Conservation (phyloP, 495 filamentous ascomycete species). For the Daldinia childiae region DNA sequence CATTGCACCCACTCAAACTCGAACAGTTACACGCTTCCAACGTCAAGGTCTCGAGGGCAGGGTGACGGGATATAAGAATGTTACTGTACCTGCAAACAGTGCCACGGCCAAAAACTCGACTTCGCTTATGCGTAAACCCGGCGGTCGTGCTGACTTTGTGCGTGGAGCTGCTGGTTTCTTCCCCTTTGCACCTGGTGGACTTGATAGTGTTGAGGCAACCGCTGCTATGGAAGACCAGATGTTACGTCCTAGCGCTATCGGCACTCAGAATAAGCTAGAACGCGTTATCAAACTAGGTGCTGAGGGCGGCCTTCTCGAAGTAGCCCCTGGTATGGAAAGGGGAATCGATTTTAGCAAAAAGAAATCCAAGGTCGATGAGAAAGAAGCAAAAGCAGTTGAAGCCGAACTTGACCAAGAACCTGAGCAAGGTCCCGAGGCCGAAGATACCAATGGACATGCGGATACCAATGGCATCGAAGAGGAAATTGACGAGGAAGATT, state of each 20-base stretch:
- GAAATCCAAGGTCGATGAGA: slow-evolving; percentile 62
- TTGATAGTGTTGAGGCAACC: slow-evolving; percentile 86
- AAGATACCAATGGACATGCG: slow-evolving; percentile 57
- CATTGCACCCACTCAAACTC: slow-evolving; percentile 88
- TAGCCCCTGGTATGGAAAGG: slow-evolving; percentile 82
- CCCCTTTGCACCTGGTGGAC: slow-evolving; percentile 91
- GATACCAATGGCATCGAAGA: slow-evolving; percentile 50
- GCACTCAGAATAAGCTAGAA: slow-evolving; percentile 67
- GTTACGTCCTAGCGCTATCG: slow-evolving; percentile 48
- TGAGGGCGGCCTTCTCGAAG: slow-evolving; percentile 80
- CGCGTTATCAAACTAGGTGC: slow-evolving; percentile 81
- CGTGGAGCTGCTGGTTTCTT: slow-evolving; percentile 96
- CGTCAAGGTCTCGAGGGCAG: slow-evolving; percentile 92
- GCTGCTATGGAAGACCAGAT: slow-evolving; percentile 77
- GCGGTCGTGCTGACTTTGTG: slow-evolving; percentile 89
- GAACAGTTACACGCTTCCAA: slow-evolving; percentile 90
- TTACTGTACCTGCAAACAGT: slow-evolving; percentile 89
- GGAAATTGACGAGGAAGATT: slow-evolving; percentile 54
- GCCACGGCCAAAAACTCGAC: slow-evolving; percentile 97
- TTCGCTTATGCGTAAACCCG: slow-evolving; percentile 86
- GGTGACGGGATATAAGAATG: slow-evolving; percentile 93
- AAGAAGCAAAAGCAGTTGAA: slow-evolving; percentile 75
- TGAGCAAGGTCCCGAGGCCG: slow-evolving; percentile 50
- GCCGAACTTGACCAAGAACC: slow-evolving; percentile 76
- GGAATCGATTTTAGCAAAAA: slow-evolving; percentile 79